phyloP scores from a whole-genome alignment of 2,329 filamentous ascomycete species.

The Calonectria pseudoreteaudii region DNA sequence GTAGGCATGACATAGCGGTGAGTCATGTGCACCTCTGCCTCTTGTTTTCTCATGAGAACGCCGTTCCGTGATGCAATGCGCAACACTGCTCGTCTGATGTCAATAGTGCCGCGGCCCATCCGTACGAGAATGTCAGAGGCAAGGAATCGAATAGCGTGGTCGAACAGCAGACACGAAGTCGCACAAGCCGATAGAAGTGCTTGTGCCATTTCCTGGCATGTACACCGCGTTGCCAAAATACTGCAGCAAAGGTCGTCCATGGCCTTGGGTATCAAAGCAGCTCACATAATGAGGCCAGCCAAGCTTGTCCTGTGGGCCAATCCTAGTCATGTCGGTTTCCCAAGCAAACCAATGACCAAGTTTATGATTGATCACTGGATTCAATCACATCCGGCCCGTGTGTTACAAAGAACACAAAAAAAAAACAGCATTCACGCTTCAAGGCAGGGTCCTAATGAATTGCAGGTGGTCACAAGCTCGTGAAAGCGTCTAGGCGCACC shows the following conservation, averaged over 20 bases:
- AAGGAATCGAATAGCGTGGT: constrained; percentile 22
- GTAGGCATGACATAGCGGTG: not conserved
- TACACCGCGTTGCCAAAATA: not conserved
- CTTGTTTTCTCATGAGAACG: not conserved
- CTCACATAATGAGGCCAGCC: not conserved
- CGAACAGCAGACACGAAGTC: constrained; percentile 44
- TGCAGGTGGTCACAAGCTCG: not conserved
- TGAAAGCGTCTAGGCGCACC: not conserved
- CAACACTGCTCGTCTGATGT: constrained; percentile 21
- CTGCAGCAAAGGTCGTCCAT: not conserved
- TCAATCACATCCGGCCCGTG: not conserved
- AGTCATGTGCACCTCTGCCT: not conserved
- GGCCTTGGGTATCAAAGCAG: not conserved
- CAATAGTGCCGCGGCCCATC: constrained; percentile 17
- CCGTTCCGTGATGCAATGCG: constrained; percentile 35
- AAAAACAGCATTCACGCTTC: not conserved
- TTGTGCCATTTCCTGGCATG: not conserved
- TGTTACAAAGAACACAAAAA: not conserved
- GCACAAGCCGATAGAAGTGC: constrained; percentile 16
- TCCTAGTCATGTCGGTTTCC: no score
- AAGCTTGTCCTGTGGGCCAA: not conserved
- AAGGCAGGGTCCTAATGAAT: not conserved
- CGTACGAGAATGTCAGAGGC: not conserved
- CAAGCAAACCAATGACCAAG: not conserved
- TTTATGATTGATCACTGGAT: not conserved